A percentile compares a stretch with the other conserved stretches of the same genome.
phyloP scores from a whole-genome alignment of 768 basidiomycete species.

The Mycena amicta region DNA sequence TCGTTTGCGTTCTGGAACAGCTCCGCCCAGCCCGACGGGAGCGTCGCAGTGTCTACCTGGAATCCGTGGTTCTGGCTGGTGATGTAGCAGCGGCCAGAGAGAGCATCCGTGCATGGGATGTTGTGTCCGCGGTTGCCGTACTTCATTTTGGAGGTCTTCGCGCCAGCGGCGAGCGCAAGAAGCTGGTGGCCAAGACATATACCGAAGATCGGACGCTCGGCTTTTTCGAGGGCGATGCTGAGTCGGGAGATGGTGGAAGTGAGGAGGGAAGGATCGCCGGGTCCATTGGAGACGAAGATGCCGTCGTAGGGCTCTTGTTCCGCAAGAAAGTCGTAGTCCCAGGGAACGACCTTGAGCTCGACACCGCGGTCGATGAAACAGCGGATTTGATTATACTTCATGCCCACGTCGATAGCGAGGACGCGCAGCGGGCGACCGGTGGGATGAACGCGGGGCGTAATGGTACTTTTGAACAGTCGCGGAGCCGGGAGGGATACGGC shows the following conservation, averaged over 20 bases:
- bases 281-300: slow-evolving; percentile 96
- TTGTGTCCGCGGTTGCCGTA: slow-evolving; percentile 99
- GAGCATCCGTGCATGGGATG: slow-evolving; percentile 92
- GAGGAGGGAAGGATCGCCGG: slow-evolving; percentile 92
- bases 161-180: slow-evolving; percentile 92
- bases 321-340: slow-evolving; percentile 89
- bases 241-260: slow-evolving; percentile 71
- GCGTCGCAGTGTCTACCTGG: slow-evolving; percentile 82
- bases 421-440: slow-evolving; percentile 82
- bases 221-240: slow-evolving; percentile 64
- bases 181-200: slow-evolving; percentile 99
- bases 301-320: slow-evolving; percentile 89
- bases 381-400: slow-evolving; percentile 99
- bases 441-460: slow-evolving; percentile 64
- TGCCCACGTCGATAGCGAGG: slow-evolving; percentile 95
- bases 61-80: slow-evolving; percentile 99
- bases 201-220: slow-evolving; percentile 89
- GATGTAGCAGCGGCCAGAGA: slow-evolving; percentile 97
- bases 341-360: slow-evolving; percentile 96
- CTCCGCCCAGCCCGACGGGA: slow-evolving; percentile 88
- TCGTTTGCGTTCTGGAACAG: slow-evolving; percentile 97
- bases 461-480: slow-evolving; percentile 65
- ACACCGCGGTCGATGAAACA: slow-evolving; percentile 93
- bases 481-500: slow-evolving; percentile 77
- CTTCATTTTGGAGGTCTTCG: slow-evolving; percentile 97